Evolutionary conservation across 257 asterid species (phyloP).

Genomic region (Marsdenia floribunda): DNA sequence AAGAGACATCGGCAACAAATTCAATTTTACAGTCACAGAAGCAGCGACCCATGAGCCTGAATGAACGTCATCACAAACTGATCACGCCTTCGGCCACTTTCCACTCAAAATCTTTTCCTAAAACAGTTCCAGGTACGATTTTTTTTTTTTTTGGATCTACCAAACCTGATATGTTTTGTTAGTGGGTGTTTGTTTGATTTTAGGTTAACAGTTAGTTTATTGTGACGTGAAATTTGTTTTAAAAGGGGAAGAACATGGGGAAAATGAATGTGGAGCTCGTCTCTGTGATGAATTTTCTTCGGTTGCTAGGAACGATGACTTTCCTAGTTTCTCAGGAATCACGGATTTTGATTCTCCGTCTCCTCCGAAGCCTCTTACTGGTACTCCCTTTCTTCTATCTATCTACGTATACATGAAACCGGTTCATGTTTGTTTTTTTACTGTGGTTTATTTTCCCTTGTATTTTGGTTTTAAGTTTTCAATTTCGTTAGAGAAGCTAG

Average conservation of each 20-base stretch:
- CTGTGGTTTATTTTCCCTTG: not conserved
- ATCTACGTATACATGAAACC: slow-evolving; percentile 33
- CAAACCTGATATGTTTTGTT: too few species aligned
- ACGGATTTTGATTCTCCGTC: slow-evolving; percentile 47
- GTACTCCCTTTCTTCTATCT: slow-evolving; percentile 1
- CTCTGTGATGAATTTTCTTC: slow-evolving; percentile 23
- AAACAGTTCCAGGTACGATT: slow-evolving; percentile 18
- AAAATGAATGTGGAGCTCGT: slow-evolving; percentile 22
- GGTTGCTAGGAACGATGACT: slow-evolving; percentile 20
- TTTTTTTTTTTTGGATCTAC: not conserved
- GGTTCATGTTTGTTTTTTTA: slow-evolving; percentile 17
- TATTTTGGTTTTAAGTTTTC: not conserved
- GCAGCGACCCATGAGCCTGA: slow-evolving; percentile 59
- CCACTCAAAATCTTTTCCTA: slow-evolving; percentile 32
- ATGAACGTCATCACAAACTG: slow-evolving; percentile 68
- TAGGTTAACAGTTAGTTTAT: not conserved
- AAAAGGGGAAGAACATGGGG: slow-evolving; percentile 22
- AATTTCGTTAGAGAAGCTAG: slow-evolving; percentile 17
- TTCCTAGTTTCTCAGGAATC: slow-evolving; percentile 29
- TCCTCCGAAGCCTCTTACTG: slow-evolving; percentile 24
- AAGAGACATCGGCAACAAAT: slow-evolving; percentile 4
- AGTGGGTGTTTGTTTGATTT: not conserved
- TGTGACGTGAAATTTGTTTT: not conserved
- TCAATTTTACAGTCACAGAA: slow-evolving; percentile 17
- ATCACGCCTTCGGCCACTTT: slow-evolving; percentile 51